phyloP scores from a whole-genome alignment of 768 basidiomycete species.

The Erythrobasidium yunnanense region DNA sequence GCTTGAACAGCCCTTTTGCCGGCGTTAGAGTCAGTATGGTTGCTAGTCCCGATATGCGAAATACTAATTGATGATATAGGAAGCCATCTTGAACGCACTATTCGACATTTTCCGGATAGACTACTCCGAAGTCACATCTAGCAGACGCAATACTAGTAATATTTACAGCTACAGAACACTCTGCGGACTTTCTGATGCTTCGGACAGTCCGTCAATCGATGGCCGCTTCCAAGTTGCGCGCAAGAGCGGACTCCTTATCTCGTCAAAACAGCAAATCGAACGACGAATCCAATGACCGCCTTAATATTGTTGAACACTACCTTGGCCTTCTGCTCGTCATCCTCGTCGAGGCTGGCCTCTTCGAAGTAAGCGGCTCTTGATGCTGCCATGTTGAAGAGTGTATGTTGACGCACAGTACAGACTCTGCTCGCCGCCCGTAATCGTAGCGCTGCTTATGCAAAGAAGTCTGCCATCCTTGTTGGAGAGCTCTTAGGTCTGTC shows the following conservation, averaged over 20 bases:
- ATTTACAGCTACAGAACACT: not conserved
- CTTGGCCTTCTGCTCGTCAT: conserved; percentile 72
- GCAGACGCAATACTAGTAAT: conserved; percentile 51
- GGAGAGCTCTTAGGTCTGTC: conserved; percentile 82
- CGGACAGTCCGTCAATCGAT: not conserved
- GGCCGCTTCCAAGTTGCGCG: not conserved
- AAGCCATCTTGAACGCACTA: conserved; percentile 84
- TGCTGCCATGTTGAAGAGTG: not conserved
- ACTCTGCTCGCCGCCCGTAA: conserved; percentile 74
- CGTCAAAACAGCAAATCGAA: conserved; percentile 28
- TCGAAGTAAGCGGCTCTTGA: conserved; percentile 55
- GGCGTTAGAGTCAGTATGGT: conserved; percentile 59
- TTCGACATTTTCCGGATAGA: conserved; percentile 87
- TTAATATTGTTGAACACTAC: conserved; percentile 83
- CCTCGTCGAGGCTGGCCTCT: conserved; percentile 71
- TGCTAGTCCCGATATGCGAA: not conserved
- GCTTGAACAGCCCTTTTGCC: conserved; percentile 74
- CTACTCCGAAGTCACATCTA: conserved; percentile 83
- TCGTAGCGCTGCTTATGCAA: conserved; percentile 33
- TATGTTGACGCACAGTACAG: not conserved
- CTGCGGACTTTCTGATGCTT: not conserved
- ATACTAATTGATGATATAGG: conserved; percentile 46
- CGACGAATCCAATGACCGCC: conserved; percentile 33
- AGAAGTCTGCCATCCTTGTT: conserved; percentile 81
- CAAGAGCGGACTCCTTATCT: conserved; percentile 4